A percentile compares a stretch with the other conserved stretches of the same genome.
These are phyloP conservation scores for Prunus padus DNA, from an alignment of 306 rosid genomes.

Conservation along the genomic window DNA sequence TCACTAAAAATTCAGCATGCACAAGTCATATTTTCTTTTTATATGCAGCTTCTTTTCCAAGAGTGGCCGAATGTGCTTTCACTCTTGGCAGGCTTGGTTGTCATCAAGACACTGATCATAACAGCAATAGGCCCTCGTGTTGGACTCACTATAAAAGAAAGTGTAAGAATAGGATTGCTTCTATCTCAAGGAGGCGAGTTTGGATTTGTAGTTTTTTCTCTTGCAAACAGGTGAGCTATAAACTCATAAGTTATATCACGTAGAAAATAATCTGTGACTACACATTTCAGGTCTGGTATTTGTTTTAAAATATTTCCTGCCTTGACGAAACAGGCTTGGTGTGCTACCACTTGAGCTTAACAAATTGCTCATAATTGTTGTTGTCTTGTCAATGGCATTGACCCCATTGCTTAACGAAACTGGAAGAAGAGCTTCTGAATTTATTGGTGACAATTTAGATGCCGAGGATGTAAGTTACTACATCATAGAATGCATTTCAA, in stretches of 20 bases:
- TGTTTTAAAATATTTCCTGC: slow-evolving; percentile 20
- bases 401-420: slow-evolving; percentile 95
- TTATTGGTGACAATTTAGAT: slow-evolving; percentile 52
- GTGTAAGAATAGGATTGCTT: slow-evolving; percentile 96
- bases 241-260: not conserved
- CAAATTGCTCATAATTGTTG: slow-evolving; percentile 94
- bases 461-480: slow-evolving; percentile 50
- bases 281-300: slow-evolving; percentile 14
- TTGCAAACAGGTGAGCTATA: slow-evolving; percentile 73
- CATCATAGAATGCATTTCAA: slow-evolving; percentile 7
- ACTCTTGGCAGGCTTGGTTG: slow-evolving; percentile 86
- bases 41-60: slow-evolving; percentile 79
- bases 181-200: slow-evolving; percentile 99
- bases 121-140: slow-evolving; percentile 98
- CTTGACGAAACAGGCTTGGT: slow-evolving; percentile 74
- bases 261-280: slow-evolving; percentile 14
- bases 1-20: not conserved
- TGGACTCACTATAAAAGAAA: slow-evolving; percentile 85
- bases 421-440: slow-evolving; percentile 84
- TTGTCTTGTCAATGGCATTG: slow-evolving; percentile 95
- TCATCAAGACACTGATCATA: slow-evolving; percentile 89
- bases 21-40: slow-evolving; percentile 15
- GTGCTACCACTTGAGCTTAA: slow-evolving; percentile 98
- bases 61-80: slow-evolving; percentile 99
- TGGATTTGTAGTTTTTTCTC: slow-evolving; percentile 92